These are phyloP conservation scores for Xylariaceae sp. DNA, from an alignment of 2,329 filamentous ascomycete genomes.

Conservation along the genomic window DNA sequence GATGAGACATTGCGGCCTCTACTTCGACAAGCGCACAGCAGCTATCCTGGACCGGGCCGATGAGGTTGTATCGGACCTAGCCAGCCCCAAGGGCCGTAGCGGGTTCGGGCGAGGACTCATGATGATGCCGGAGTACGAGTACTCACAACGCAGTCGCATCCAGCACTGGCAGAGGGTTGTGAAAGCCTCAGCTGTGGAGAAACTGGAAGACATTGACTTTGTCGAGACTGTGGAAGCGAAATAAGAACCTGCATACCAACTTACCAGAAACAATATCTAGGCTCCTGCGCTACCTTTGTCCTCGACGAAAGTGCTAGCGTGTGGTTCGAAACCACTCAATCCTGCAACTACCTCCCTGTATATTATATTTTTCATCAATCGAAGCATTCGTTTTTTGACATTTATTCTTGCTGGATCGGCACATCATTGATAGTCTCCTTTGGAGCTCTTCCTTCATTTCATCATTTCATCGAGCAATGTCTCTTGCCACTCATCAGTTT, in stretches of 20 bases:
- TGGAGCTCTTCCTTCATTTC: not conserved
- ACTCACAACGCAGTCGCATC: conserved; percentile 27
- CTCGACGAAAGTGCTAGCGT: not conserved
- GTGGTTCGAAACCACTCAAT: not conserved
- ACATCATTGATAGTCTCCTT: not conserved
- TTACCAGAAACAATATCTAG: not conserved
- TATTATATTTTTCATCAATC: not conserved
- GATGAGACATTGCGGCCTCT: conserved; percentile 60
- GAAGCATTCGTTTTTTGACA: not conserved
- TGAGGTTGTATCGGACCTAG: conserved; percentile 16
- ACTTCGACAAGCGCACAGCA: conserved; percentile 48
- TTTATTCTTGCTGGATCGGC: not conserved
- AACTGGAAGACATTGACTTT: conserved; percentile 22
- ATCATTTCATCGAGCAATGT: too few relatives aligned
- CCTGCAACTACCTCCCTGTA: not conserved
- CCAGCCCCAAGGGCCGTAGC: conserved; percentile 17
- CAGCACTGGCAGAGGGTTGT: conserved; percentile 30
- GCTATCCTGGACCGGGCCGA: conserved; percentile 34
- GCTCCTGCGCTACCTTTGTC: not conserved
- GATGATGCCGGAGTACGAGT: conserved; percentile 36
- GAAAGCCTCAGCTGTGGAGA: conserved; percentile 27
- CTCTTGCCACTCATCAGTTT: too few relatives aligned
- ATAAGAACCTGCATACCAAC: not conserved
- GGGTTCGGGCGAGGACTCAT: conserved; percentile 32
- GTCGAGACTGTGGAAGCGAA: not conserved